phyloP scores from a whole-genome alignment of 192 early-diverging fungal species.

The Gaertneriomyces sp. region DNA sequence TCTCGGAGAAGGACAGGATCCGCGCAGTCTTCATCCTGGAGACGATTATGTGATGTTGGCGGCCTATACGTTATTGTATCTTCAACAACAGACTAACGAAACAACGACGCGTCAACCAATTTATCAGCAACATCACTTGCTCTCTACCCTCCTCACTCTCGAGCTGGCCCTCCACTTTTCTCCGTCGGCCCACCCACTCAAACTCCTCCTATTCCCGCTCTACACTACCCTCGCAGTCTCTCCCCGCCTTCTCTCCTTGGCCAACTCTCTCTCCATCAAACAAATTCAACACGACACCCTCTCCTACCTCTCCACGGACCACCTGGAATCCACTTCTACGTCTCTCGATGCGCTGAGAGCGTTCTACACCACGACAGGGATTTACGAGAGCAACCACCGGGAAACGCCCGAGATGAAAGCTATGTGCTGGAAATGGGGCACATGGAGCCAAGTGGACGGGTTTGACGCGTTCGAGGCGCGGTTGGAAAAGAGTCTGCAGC shows the following conservation, averaged over 20 bases:
- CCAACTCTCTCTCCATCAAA: constrained; percentile 79
- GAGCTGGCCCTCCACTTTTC: too few species aligned
- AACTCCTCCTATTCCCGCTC: constrained; percentile 8
- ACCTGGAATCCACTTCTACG: constrained; percentile 30
- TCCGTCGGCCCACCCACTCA: too few species aligned
- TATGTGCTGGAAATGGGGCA: too few species aligned
- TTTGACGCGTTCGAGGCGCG: too few species aligned
- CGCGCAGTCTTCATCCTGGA: constrained; percentile 72
- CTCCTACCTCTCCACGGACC: constrained; percentile 66
- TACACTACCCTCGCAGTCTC: constrained; percentile 41
- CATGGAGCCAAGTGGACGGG: too few species aligned
- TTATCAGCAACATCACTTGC: too few species aligned
- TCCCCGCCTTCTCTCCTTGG: constrained; percentile 57
- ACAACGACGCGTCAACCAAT: not conserved
- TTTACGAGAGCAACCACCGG: too few species aligned
- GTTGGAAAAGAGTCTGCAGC: too few species aligned
- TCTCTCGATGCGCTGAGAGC: too few species aligned
- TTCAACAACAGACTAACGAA: constrained; percentile 1
- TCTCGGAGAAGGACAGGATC: constrained; percentile 42
- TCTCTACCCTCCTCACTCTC: too few species aligned
- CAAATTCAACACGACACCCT: constrained; percentile 89
- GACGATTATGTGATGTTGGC: constrained; percentile 74
- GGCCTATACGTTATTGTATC: constrained; percentile 53
- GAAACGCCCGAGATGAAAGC: too few species aligned
- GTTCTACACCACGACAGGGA: too few species aligned